These are phyloP conservation scores for Clitopilus passeckerianus DNA, from an alignment of 768 basidiomycete species.

Conservation along the genomic window DNA sequence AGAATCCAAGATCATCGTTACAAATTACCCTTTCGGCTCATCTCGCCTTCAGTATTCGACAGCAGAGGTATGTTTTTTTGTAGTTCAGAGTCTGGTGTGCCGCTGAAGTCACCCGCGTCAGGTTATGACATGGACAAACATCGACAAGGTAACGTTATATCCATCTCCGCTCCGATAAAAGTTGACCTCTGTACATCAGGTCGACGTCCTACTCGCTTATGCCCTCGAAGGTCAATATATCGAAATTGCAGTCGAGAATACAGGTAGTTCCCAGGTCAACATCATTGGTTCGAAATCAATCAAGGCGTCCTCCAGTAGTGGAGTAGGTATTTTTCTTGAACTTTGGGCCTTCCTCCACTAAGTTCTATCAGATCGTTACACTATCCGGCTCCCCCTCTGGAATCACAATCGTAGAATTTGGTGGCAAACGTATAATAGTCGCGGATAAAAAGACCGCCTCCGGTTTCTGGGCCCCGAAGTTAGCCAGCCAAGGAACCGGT, in stretches of 20 bases:
- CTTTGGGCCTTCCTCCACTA: background rate
- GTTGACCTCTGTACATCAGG: constrained; percentile 12
- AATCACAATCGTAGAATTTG: constrained; percentile 35
- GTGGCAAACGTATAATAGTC: constrained; percentile 44
- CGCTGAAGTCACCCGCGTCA: background rate
- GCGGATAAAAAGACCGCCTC: constrained; percentile 55
- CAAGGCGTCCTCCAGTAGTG: constrained; percentile 11
- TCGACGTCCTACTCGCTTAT: constrained; percentile 30
- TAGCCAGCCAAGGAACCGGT: constrained; percentile 20
- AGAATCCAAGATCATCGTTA: constrained; percentile 59
- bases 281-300: constrained; percentile 17
- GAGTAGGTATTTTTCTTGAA: constrained; percentile 6
- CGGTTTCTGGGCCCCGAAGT: constrained; percentile 57
- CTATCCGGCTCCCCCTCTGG: constrained; percentile 38
- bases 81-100: background rate
- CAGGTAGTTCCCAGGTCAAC: constrained; percentile 2
- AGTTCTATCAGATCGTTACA: constrained; percentile 25
- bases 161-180: background rate
- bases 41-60: constrained; percentile 57
- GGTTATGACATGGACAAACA: constrained; percentile 37
- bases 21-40: constrained; percentile 57
- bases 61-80: constrained; percentile 36
- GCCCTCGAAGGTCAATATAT: constrained; percentile 30
- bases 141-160: constrained; percentile 23
- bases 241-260: constrained; percentile 18